Conservation (phyloP, 805 yeast genomes). For the Kodamaea laetipori region DNA sequence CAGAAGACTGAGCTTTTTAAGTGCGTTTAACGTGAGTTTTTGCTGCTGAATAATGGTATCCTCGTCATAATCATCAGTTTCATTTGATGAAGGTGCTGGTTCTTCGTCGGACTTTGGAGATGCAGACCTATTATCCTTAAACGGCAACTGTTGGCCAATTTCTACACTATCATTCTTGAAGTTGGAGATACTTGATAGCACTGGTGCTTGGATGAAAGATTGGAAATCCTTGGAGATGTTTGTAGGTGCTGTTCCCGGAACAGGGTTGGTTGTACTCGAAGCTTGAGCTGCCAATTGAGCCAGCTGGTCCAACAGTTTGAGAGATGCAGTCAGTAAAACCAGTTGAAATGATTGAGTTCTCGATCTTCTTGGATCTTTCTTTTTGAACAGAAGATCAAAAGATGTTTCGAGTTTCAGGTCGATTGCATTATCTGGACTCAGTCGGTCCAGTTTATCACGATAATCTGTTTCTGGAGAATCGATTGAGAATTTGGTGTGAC, state of each 20-base stretch:
- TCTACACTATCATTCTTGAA: constrained; percentile 32
- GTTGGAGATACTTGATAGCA: constrained; percentile 37
- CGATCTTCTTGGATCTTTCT: constrained; percentile 38
- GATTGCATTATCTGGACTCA: constrained; percentile 3
- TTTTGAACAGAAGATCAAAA: constrained; percentile 28
- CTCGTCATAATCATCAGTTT: constrained; percentile 32
- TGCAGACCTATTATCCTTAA: constrained; percentile 25
- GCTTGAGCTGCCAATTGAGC: constrained; percentile 1
- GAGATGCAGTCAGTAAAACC: constrained; percentile 46
- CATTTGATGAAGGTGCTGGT: constrained; percentile 5
- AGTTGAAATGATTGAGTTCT: constrained; percentile 48
- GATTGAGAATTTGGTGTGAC: constrained; percentile 3
- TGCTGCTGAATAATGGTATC: constrained; percentile 45
- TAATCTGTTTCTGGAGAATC: constrained; percentile 9
- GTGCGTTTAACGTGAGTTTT: constrained; percentile 43
- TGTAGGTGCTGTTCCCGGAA: constrained; percentile 11
- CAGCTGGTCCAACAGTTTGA: constrained; percentile 40
- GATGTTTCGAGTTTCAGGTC: constrained; percentile 6
- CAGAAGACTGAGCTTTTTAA: constrained; percentile 44
- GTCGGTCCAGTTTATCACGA: constrained; percentile 4
- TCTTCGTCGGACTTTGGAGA: constrained; percentile 9
- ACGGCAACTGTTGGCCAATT: constrained; percentile 46
- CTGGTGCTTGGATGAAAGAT: constrained; percentile 49
- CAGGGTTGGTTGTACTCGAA: constrained; percentile 12
- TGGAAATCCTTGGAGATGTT: constrained; percentile 37